phyloP scores from a whole-genome alignment of 306 rosid species.

The Pterocarpus macrocarpus region DNA sequence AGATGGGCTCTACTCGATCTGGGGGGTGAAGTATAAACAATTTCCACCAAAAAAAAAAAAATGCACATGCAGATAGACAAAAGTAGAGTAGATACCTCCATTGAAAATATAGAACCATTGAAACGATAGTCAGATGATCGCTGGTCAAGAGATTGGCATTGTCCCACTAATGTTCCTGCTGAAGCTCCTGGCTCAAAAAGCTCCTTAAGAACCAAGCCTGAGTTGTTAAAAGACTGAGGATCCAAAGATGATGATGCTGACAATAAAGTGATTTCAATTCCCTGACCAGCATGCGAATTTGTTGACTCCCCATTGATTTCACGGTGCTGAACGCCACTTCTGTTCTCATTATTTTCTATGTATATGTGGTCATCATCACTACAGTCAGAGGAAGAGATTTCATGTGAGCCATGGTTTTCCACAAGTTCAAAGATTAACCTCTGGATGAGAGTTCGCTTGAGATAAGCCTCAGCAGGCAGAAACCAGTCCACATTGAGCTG shows the following conservation, averaged over 20 bases:
- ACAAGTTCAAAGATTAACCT: conserved; percentile 79
- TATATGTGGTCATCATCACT: conserved; percentile 61
- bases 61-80: conserved; percentile 20
- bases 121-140: conserved; percentile 63
- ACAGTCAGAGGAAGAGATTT: conserved; percentile 61
- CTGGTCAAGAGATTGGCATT: conserved; percentile 67
- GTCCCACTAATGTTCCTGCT: conserved; percentile 64
- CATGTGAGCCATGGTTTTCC: conserved; percentile 56
- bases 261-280: conserved; percentile 84
- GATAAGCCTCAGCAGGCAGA: conserved; percentile 88
- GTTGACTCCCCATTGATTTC: conserved; percentile 59
- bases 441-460: conserved; percentile 90
- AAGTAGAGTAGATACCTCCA: conserved; percentile 58
- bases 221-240: conserved; percentile 63
- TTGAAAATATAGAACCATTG: conserved; percentile 56
- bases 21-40: conserved; percentile 6
- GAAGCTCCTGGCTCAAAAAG: conserved; percentile 75
- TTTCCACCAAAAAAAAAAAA: background rate
- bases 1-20: background rate
- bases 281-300: conserved; percentile 58
- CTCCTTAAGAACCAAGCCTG: conserved; percentile 86
- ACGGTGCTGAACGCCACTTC: conserved; percentile 52
- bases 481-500: conserved; percentile 94
- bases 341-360: conserved; percentile 54
- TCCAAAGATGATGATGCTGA: conserved; percentile 70